These are phyloP conservation scores for carrot (Daucus carota) DNA, from an alignment of 129 eudicot genomes.

Conservation along the genomic window DH1_v3.0 NC_030385.2:47493001-47493500, in stretches of 20 bases:
- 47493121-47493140: conserved; percentile 56
- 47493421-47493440: too few relatives aligned
- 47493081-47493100: conserved; percentile 58
- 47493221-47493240: too few relatives aligned
- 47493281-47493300: background rate
- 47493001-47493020: conserved; percentile 66
- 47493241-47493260: background rate
- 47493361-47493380: too few relatives aligned
- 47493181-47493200: conserved; percentile 24
- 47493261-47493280: background rate
- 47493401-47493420: too few relatives aligned
- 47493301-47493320: too few relatives aligned
- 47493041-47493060: conserved; percentile 95
- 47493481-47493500: too few relatives aligned
- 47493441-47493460: too few relatives aligned
- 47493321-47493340: too few relatives aligned
- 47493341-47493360: too few relatives aligned
- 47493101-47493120: conserved; percentile 36
- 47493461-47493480: too few relatives aligned
- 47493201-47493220: too few relatives aligned
- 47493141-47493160: conserved; percentile 45
- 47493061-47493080: conserved; percentile 85
- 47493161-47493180: conserved; percentile 17
- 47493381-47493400: too few relatives aligned
- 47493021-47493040: conserved; percentile 88